phyloP scores from a whole-genome alignment of 345 rosid species.

The Boechera divaricarpa region DNA sequence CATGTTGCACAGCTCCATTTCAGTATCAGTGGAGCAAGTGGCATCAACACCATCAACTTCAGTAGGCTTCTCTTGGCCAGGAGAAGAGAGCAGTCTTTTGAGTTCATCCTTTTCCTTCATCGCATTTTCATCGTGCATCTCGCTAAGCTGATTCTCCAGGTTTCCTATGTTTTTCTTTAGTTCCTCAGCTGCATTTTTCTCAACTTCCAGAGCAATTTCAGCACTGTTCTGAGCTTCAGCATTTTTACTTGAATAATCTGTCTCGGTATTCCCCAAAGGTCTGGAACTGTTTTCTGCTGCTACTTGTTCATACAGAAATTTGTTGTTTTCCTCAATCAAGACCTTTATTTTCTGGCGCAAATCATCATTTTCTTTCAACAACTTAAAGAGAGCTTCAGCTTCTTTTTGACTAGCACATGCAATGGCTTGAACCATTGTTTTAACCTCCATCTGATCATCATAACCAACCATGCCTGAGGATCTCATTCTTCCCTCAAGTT shows the following conservation, averaged over 20 bases:
- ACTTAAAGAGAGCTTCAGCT: slow-evolving; percentile 80
- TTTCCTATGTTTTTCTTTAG: slow-evolving; percentile 54
- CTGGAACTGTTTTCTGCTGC: slow-evolving; percentile 58
- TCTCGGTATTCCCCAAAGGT: slow-evolving; percentile 26
- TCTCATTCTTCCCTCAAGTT: slow-evolving; percentile 64
- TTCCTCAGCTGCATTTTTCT: slow-evolving; percentile 53
- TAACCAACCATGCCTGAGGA: slow-evolving; percentile 49
- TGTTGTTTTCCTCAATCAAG: slow-evolving; percentile 80
- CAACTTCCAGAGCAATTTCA: slow-evolving; percentile 37
- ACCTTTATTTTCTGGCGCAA: slow-evolving; percentile 66
- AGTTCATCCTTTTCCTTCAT: slow-evolving; percentile 96
- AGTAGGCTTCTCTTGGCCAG: slow-evolving; percentile 57
- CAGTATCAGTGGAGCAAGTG: slow-evolving; percentile 34
- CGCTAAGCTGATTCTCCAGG: slow-evolving; percentile 72
- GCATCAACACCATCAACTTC: slow-evolving; percentile 59
- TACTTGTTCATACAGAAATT: slow-evolving; percentile 83
- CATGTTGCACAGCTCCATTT: slow-evolving; percentile 40
- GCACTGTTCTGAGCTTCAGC: slow-evolving; percentile 32
- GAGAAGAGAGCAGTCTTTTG: slow-evolving; percentile 60
- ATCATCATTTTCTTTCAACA: slow-evolving; percentile 75
- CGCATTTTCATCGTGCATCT: slow-evolving; percentile 91
- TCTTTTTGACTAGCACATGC: slow-evolving; percentile 92
- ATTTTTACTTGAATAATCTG: slow-evolving; percentile 36
- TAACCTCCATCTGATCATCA: slow-evolving; percentile 80
- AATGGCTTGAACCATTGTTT: slow-evolving; percentile 97